A percentile compares a stretch with the other conserved stretches of the same genome.
Conservation (phyloP, 1,284 basidiomycete genomes). For the Moniliophthora roreri region DNA sequence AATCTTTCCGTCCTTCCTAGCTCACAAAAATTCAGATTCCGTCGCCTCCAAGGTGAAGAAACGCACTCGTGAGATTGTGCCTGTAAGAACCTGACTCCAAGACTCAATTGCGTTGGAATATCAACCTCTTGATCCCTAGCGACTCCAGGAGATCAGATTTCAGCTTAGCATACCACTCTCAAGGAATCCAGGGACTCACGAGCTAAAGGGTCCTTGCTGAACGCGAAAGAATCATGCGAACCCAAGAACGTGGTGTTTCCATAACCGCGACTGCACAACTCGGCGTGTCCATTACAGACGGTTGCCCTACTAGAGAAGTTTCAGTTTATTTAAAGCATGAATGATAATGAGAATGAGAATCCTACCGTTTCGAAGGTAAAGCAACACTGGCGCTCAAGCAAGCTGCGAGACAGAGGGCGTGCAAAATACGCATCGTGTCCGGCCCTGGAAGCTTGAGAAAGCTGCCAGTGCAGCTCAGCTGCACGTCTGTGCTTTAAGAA, state of each 20-base stretch:
- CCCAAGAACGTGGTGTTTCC: slow-evolving; percentile 64
- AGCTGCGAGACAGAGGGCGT: too few species aligned
- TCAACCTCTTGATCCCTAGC: slow-evolving; percentile 59
- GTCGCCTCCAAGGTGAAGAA: background rate
- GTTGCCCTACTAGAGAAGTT: slow-evolving; percentile 19
- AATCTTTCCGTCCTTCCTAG: slow-evolving; percentile 37
- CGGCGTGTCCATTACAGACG: slow-evolving; percentile 54
- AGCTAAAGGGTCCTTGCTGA: slow-evolving; percentile 47
- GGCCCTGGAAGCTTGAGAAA: too few species aligned
- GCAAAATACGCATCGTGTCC: too few species aligned
- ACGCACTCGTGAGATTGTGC: slow-evolving; percentile 61
- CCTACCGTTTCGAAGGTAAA: too few species aligned
- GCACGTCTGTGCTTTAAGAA: too few species aligned
- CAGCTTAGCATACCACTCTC: background rate
- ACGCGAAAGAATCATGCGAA: slow-evolving; percentile 71
- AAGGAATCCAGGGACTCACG: slow-evolving; percentile 31
- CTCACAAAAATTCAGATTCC: background rate
- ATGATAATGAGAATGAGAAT: too few species aligned
- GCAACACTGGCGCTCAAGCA: too few species aligned
- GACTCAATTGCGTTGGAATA: slow-evolving; percentile 56
- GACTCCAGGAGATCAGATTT: slow-evolving; percentile 30
- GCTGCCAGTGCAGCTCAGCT: too few species aligned
- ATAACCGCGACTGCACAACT: slow-evolving; percentile 62
- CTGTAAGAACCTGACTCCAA: slow-evolving; percentile 74
- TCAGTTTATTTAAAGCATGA: too few species aligned